Conservation (phyloP, 495 filamentous ascomycete genomes). For the Hypoxylon trugodes region DNA sequence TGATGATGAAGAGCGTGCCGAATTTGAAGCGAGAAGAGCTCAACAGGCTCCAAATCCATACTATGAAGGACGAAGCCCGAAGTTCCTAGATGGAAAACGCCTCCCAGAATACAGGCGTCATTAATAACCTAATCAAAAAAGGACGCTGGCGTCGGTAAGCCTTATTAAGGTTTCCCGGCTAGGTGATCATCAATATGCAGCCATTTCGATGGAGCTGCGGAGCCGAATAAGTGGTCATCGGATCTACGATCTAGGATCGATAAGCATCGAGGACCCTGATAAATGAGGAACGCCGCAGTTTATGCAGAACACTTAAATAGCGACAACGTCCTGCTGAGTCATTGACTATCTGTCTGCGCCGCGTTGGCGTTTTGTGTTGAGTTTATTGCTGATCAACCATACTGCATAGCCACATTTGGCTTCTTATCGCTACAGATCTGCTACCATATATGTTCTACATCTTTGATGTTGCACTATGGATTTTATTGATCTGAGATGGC, state of each 20-base stretch:
- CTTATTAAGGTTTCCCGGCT: background rate
- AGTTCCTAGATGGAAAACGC: slow-evolving; percentile 56
- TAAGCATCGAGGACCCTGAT: slow-evolving; percentile 12
- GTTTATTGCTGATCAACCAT: slow-evolving; percentile 7
- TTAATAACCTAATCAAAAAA: background rate
- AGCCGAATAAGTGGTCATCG: slow-evolving; percentile 24
- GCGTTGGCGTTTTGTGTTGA: background rate
- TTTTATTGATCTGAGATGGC: slow-evolving; percentile 1
- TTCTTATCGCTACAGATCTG: slow-evolving; percentile 2
- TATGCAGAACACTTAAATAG: slow-evolving; percentile 1
- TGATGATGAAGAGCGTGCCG: slow-evolving; percentile 62
- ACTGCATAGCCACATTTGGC: slow-evolving; percentile 3
- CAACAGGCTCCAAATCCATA: slow-evolving; percentile 52
- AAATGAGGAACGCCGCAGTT: slow-evolving; percentile 11
- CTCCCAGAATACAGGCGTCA: slow-evolving; percentile 32
- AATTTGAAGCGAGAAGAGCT: slow-evolving; percentile 57
- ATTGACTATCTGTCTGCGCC: background rate
- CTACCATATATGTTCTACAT: background rate
- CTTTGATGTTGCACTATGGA: background rate
- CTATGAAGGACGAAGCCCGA: slow-evolving; percentile 51
- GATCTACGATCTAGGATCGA: slow-evolving; percentile 26
- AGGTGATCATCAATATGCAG: slow-evolving; percentile 2
- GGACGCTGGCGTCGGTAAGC: background rate
- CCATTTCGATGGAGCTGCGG: slow-evolving; percentile 7
- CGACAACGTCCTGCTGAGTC: slow-evolving; percentile 4